Percentiles rank a stretch among this genome's conserved stretches.
Conservation (phyloP, 805 yeast genomes). For the Scheffersomyces coipomensis region DNA sequence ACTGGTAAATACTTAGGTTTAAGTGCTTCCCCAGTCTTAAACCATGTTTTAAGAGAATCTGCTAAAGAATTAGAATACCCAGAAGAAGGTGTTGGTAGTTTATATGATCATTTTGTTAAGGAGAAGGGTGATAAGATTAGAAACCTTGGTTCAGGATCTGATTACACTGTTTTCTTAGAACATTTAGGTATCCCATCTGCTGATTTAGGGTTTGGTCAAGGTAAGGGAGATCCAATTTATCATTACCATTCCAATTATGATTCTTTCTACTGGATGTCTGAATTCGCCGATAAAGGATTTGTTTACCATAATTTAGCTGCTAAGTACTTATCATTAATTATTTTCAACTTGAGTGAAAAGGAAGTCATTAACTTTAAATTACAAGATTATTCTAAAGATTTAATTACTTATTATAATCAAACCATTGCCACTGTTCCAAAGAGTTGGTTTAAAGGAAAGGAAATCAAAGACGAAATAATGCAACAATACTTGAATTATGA, state of each 20-base stretch:
- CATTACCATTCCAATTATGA: constrained; percentile 62
- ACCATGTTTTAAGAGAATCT: constrained; percentile 41
- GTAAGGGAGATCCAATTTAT: constrained; percentile 47
- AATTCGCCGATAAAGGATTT: constrained; percentile 51
- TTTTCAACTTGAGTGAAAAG: constrained; percentile 53
- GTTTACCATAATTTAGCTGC: constrained; percentile 56
- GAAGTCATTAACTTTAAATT: constrained; percentile 54
- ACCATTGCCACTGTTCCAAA: constrained; percentile 27
- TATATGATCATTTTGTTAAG: constrained; percentile 49
- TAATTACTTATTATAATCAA: constrained; percentile 35
- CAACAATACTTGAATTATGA: constrained; percentile 11
- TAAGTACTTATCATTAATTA: constrained; percentile 56
- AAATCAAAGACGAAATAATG: constrained; percentile 12
- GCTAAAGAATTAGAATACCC: constrained; percentile 47
- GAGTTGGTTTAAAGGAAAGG: constrained; percentile 27
- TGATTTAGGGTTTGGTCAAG: constrained; percentile 39
- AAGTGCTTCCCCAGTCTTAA: constrained; percentile 57
- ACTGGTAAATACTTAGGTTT: constrained; percentile 49
- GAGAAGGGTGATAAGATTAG: constrained; percentile 32
- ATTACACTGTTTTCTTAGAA: constrained; percentile 59
- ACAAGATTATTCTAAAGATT: constrained; percentile 44
- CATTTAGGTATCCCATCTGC: constrained; percentile 68
- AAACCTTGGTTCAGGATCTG: constrained; percentile 51
- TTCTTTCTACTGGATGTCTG: constrained; percentile 53
- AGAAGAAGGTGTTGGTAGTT: constrained; percentile 34